Conservation (phyloP, 495 filamentous ascomycete genomes). For the Tuber calosporum region DNA sequence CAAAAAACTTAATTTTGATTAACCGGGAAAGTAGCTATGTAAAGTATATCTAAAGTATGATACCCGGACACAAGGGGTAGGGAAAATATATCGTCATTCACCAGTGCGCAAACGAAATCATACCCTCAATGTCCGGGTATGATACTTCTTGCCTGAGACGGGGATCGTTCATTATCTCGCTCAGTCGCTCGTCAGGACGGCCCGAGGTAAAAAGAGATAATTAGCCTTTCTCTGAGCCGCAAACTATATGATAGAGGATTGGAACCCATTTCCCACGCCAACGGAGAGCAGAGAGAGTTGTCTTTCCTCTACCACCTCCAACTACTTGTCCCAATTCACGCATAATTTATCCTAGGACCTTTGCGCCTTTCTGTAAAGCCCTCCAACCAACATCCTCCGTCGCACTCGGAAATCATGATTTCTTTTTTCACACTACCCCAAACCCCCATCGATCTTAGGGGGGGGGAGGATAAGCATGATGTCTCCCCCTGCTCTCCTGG, state of each 20-base stretch:
- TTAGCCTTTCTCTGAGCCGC: background rate
- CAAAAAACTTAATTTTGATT: too few relatives aligned
- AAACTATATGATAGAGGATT: too few relatives aligned
- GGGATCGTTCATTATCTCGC: background rate
- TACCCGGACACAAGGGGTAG: too few relatives aligned
- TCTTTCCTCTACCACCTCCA: background rate
- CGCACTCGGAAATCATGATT: background rate
- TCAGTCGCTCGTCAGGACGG: background rate
- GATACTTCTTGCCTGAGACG: too few relatives aligned
- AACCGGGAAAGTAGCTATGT: too few relatives aligned
- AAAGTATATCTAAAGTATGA: too few relatives aligned
- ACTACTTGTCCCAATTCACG: background rate
- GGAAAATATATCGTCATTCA: too few relatives aligned
- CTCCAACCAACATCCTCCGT: background rate
- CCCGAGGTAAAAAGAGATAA: background rate
- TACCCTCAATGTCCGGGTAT: too few relatives aligned
- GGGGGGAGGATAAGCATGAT: background rate
- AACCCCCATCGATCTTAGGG: background rate
- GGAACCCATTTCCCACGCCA: background rate
- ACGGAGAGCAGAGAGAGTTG: background rate
- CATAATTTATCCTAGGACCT: background rate
- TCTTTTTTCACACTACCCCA: background rate
- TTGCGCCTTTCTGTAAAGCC: background rate
- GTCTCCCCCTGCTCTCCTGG: background rate
- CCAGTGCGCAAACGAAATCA: too few relatives aligned